Conservation (phyloP, 306 rosid genomes). For the Vicia sativa region DNA sequence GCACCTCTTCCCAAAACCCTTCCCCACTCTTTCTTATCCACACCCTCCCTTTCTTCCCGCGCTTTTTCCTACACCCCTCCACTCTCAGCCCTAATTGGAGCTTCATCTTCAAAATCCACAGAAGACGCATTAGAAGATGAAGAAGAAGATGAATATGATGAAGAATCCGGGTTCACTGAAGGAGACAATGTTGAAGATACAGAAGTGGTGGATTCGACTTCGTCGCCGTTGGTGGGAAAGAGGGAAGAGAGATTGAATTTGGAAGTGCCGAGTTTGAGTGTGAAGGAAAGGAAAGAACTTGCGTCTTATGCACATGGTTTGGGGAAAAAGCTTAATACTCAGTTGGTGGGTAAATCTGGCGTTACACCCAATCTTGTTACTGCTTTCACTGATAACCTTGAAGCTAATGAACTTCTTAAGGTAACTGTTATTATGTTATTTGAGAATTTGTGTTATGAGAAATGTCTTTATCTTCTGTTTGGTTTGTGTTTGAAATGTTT, state of each 20-base stretch:
- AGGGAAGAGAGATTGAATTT: constrained; percentile 51
- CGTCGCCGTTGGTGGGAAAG: constrained; percentile 47
- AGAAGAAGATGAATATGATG: constrained; percentile 32
- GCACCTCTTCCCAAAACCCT: constrained; percentile 14
- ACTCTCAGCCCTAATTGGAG: background rate
- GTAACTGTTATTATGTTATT: constrained; percentile 39
- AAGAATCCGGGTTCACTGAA: constrained; percentile 31
- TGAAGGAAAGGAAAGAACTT: constrained; percentile 88
- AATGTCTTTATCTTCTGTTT: background rate
- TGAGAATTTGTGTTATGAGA: background rate
- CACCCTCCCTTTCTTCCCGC: constrained; percentile 37
- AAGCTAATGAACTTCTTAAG: constrained; percentile 93
- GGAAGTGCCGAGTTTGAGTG: constrained; percentile 57
- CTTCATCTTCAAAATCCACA: constrained; percentile 15
- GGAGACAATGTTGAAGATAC: constrained; percentile 31
- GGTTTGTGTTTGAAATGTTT: constrained; percentile 6
- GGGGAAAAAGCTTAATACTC: constrained; percentile 89
- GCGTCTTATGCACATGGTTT: constrained; percentile 82
- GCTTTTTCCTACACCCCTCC: constrained; percentile 23
- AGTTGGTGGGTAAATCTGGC: constrained; percentile 89
- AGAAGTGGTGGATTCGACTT: constrained; percentile 29
- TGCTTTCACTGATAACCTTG: constrained; percentile 81
- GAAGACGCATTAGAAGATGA: constrained; percentile 32
- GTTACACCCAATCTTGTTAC: constrained; percentile 70
- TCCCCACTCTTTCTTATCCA: constrained; percentile 27